phyloP scores from a whole-genome alignment of 2,329 filamentous ascomycete genomes.

The Cladosporium colombiae region DNA sequence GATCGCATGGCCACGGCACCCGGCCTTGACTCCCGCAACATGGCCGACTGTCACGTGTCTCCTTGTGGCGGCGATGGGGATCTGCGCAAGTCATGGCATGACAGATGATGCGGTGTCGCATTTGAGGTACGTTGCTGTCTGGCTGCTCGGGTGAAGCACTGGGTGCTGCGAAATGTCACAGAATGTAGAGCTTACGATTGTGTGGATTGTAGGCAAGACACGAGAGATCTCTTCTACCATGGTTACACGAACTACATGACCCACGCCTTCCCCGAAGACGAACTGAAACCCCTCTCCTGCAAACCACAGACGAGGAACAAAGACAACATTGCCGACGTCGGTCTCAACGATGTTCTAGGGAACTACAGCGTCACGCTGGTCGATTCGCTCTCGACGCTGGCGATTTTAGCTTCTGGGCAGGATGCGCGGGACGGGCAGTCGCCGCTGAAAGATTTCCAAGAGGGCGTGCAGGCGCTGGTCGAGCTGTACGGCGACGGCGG shows the following conservation, averaged over 20 bases:
- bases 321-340: slow-evolving; percentile 75
- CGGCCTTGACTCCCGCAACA: slow-evolving; percentile 26
- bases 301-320: slow-evolving; percentile 80
- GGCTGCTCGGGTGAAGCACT: background rate
- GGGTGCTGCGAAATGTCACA: background rate
- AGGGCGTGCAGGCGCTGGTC: slow-evolving; percentile 74
- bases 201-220: slow-evolving; percentile 44
- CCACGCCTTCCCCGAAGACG: slow-evolving; percentile 93
- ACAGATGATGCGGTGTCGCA: slow-evolving; percentile 43
- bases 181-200: background rate
- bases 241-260: slow-evolving; percentile 94
- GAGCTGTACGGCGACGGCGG: slow-evolving; percentile 84
- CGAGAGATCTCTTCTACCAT: slow-evolving; percentile 85
- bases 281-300: slow-evolving; percentile 85
- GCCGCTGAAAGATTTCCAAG: slow-evolving; percentile 66
- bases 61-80: slow-evolving; percentile 36
- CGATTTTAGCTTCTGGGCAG: slow-evolving; percentile 76
- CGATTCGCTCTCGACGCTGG: slow-evolving; percentile 90
- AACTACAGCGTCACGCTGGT: slow-evolving; percentile 97
- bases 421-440: slow-evolving; percentile 56
- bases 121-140: slow-evolving; percentile 37
- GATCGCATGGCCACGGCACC: slow-evolving; percentile 28
- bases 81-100: slow-evolving; percentile 45
- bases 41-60: slow-evolving; percentile 39
- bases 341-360: slow-evolving; percentile 90